Conservation (phyloP, 768 basidiomycete genomes). For the Lactarius trivialis region DNA sequence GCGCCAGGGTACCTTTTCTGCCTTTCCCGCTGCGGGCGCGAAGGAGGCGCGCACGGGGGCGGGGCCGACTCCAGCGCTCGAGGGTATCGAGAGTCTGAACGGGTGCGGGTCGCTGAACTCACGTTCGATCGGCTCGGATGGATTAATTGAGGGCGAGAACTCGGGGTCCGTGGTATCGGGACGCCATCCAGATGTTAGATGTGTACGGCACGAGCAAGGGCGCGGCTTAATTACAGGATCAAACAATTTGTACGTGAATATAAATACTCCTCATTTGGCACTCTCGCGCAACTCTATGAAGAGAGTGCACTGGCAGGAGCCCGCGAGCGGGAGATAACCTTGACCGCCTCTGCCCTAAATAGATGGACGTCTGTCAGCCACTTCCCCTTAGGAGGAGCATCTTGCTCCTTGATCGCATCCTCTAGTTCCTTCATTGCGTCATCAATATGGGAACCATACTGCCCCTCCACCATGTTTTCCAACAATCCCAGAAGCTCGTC, state of each 20-base stretch:
- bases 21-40: not conserved
- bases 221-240: not conserved
- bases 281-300: not conserved
- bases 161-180: not conserved
- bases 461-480: not conserved
- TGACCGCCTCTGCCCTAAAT: not conserved
- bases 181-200: not conserved
- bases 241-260: not conserved
- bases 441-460: not conserved
- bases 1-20: too few relatives aligned
- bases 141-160: not conserved
- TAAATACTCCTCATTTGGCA: not conserved
- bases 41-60: too few relatives aligned
- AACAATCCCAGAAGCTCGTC: conserved; percentile 2
- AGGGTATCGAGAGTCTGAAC: conserved; percentile 46
- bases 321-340: not conserved
- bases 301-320: not conserved
- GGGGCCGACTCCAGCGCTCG: conserved; percentile 26
- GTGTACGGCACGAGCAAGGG: not conserved
- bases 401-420: not conserved
- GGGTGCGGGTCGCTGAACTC: conserved; percentile 51
- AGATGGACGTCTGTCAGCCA: not conserved
- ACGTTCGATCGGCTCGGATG: conserved; percentile 33
- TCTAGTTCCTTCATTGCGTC: not conserved
- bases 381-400: not conserved